phyloP scores from a whole-genome alignment of 2,329 filamentous ascomycete genomes.

The Penicillium sp. region DNA sequence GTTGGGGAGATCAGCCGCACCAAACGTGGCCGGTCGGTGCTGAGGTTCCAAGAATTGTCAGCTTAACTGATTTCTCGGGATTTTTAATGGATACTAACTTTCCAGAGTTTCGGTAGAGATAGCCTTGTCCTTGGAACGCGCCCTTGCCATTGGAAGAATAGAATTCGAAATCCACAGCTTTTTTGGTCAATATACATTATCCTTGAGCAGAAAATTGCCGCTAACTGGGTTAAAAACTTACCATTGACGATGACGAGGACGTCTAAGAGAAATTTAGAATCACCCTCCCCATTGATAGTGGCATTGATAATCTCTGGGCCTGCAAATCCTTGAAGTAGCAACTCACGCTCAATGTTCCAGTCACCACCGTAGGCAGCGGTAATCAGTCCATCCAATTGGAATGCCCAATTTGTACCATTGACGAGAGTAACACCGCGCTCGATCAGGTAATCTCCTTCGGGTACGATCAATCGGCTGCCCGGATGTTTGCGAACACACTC shows the following conservation, averaged over 20 bases:
- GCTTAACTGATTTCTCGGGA: not conserved
- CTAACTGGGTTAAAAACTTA: constrained; percentile 1
- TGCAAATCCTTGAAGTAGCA: constrained; percentile 32
- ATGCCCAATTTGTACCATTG: constrained; percentile 37
- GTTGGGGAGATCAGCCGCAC: constrained; percentile 26
- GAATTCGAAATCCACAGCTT: constrained; percentile 38
- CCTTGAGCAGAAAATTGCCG: not conserved
- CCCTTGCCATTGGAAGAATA: constrained; percentile 37
- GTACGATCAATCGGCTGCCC: constrained; percentile 29
- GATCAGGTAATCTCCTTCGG: constrained; percentile 31
- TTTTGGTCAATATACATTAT: not conserved
- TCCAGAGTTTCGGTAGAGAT: constrained; percentile 31
- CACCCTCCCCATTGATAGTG: constrained; percentile 38
- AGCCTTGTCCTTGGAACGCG: constrained; percentile 40
- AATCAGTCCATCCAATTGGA: constrained; percentile 38
- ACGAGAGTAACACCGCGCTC: constrained; percentile 27
- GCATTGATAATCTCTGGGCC: constrained; percentile 29
- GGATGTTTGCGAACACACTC: constrained; percentile 16
- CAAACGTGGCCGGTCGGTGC: constrained; percentile 22
- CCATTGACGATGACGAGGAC: constrained; percentile 35
- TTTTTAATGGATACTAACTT: constrained; percentile 23
- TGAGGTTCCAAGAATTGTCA: not conserved
- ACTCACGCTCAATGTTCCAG: constrained; percentile 30
- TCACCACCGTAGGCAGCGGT: constrained; percentile 32
- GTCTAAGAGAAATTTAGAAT: constrained; percentile 30